Percentiles rank a stretch among this genome's conserved stretches.
Evolutionary conservation across 1,284 basidiomycete genomes (phyloP).

Genomic region (Phylloboletellus chloephorus): DNA sequence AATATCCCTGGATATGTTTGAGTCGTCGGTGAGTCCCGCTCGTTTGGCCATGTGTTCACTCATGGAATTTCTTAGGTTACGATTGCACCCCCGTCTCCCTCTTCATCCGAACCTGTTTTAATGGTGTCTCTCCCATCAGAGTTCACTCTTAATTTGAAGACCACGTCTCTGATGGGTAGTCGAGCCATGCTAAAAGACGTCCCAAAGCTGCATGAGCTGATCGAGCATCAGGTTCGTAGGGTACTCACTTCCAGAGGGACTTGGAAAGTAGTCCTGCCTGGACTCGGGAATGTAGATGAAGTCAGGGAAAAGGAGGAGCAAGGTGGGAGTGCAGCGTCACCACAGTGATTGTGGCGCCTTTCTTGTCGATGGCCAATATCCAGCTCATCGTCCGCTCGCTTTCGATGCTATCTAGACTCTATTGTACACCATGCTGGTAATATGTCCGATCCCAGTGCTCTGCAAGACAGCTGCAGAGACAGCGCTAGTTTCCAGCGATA

Average conservation of each 20-base stretch:
- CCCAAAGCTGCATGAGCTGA: conserved; percentile 78
- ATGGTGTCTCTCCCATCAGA: conserved; percentile 58
- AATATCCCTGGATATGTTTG: conserved; percentile 71
- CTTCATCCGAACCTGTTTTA: conserved; percentile 46
- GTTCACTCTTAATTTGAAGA: conserved; percentile 65
- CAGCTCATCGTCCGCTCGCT: background rate
- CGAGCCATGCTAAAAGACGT: conserved; percentile 79
- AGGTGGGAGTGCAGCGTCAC: conserved; percentile 2
- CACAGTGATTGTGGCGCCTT: conserved; percentile 2
- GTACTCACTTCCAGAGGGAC: conserved; percentile 55
- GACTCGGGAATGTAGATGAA: conserved; percentile 45
- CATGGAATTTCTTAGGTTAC: conserved; percentile 37
- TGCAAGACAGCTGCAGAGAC: background rate
- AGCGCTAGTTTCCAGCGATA: background rate
- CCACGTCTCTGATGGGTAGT: conserved; percentile 75
- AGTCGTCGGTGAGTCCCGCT: conserved; percentile 50
- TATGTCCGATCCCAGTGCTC: background rate
- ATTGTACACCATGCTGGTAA: conserved; percentile 5
- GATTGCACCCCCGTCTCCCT: conserved; percentile 45
- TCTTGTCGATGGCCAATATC: conserved; percentile 1
- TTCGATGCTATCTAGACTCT: conserved; percentile 6
- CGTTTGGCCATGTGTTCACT: conserved; percentile 8
- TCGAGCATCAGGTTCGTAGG: conserved; percentile 64
- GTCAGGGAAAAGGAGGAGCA: conserved; percentile 37
- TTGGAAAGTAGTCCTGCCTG: conserved; percentile 67